These are phyloP conservation scores for Phaffomyces opuntiae DNA, from an alignment of 805 yeast genomes.

Conservation along the genomic window DNA sequence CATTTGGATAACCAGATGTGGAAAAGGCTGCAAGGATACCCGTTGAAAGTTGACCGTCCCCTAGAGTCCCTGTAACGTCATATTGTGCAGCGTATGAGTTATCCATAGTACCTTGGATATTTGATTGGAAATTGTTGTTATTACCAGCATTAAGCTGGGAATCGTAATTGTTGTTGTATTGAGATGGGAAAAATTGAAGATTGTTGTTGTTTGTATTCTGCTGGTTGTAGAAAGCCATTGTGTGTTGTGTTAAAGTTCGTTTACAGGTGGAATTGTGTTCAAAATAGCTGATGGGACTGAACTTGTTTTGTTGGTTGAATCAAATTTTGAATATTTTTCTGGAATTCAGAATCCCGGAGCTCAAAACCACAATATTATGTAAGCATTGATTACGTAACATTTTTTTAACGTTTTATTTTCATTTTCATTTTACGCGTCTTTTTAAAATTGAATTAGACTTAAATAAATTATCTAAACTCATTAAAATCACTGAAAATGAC, in stretches of 20 bases:
- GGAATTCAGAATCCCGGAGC: too few relatives aligned
- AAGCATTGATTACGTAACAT: too few relatives aligned
- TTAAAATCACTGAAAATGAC: background rate
- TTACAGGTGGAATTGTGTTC: too few relatives aligned
- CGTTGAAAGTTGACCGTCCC: constrained; percentile 43
- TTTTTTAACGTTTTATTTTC: too few relatives aligned
- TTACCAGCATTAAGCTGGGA: background rate
- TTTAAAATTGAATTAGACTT: too few relatives aligned
- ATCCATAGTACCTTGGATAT: constrained; percentile 32
- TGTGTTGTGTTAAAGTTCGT: background rate
- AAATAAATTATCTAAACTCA: background rate
- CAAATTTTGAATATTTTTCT: too few relatives aligned
- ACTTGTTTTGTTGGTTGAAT: too few relatives aligned
- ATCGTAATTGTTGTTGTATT: constrained; percentile 12
- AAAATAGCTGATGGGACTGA: too few relatives aligned
- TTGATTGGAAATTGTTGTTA: background rate
- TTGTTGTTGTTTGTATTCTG: constrained; percentile 7
- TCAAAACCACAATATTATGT: too few relatives aligned
- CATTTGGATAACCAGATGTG: constrained; percentile 90
- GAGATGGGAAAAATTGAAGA: constrained; percentile 25
- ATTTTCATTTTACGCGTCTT: too few relatives aligned
- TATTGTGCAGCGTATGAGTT: constrained; percentile 15
- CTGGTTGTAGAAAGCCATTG: constrained; percentile 10
- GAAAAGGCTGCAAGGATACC: constrained; percentile 92
- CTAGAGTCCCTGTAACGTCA: constrained; percentile 20